Conservation (phyloP, 2,329 filamentous ascomycete species). For the Talaromyces piceae region DNA sequence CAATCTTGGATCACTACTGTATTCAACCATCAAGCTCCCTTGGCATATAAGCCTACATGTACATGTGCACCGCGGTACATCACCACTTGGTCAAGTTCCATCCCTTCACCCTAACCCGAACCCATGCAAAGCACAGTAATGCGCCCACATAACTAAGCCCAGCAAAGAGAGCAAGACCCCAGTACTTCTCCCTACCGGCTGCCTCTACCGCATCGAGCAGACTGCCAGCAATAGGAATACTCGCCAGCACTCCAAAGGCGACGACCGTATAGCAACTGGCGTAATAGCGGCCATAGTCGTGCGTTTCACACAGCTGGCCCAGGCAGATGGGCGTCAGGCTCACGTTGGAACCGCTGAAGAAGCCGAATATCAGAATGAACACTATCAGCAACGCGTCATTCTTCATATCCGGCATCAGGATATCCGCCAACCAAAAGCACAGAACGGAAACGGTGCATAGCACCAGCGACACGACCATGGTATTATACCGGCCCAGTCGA, state of each 20-base stretch:
- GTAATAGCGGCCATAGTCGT: slow-evolving; percentile 70
- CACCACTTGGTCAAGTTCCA: slow-evolving; percentile 14
- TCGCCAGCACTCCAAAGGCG: slow-evolving; percentile 18
- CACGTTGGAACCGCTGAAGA: slow-evolving; percentile 65
- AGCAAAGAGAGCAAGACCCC: slow-evolving; percentile 20
- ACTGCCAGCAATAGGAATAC: slow-evolving; percentile 23
- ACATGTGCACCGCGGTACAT: not conserved
- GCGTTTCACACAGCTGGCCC: slow-evolving; percentile 63
- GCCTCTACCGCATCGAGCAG: slow-evolving; percentile 14
- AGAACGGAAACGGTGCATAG: slow-evolving; percentile 20
- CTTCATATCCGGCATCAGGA: not conserved
- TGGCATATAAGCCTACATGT: not conserved
- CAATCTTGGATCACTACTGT: too few species aligned
- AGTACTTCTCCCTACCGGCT: slow-evolving; percentile 17
- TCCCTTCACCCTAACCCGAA: slow-evolving; percentile 14
- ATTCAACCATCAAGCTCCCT: too few species aligned
- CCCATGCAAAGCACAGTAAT: slow-evolving; percentile 14
- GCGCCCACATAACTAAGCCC: slow-evolving; percentile 16
- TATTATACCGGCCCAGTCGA: slow-evolving; percentile 21
- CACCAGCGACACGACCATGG: slow-evolving; percentile 20
- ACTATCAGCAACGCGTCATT: slow-evolving; percentile 36
- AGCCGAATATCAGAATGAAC: slow-evolving; percentile 66
- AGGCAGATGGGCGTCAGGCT: slow-evolving; percentile 70
- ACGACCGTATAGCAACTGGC: slow-evolving; percentile 43
- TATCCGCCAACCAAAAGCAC: slow-evolving; percentile 20